phyloP scores from a whole-genome alignment of 1,139 yeast species.

The Candida gigantensis region DNA sequence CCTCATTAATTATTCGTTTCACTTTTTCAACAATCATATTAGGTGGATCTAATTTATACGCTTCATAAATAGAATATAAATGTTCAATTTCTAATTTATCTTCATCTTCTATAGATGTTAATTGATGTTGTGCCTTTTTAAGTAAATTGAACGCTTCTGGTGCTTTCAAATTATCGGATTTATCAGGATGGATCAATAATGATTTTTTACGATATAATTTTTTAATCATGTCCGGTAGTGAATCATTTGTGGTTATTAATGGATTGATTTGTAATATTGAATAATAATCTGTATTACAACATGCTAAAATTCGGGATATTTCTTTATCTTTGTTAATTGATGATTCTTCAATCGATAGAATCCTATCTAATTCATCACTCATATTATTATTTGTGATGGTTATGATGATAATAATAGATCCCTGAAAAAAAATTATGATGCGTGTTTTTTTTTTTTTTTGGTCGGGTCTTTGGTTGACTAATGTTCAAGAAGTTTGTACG shows the following conservation, averaged over 20 bases:
- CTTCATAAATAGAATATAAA: slow-evolving; percentile 33
- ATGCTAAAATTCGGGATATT: slow-evolving; percentile 51
- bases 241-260: slow-evolving; percentile 28
- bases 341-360: slow-evolving; percentile 36
- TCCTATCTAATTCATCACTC: slow-evolving; percentile 31
- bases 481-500: background rate
- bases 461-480: too few species aligned
- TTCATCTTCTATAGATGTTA: slow-evolving; percentile 19
- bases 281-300: slow-evolving; percentile 55
- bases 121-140: slow-evolving; percentile 37
- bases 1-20: slow-evolving; percentile 32
- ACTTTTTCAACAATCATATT: slow-evolving; percentile 15
- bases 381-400: slow-evolving; percentile 1
- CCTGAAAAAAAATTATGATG: too few species aligned
- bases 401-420: too few species aligned
- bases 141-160: slow-evolving; percentile 62
- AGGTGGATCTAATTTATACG: slow-evolving; percentile 27
- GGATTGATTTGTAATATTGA: slow-evolving; percentile 55
- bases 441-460: background rate
- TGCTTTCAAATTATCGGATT: slow-evolving; percentile 54
- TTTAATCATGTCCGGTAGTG: slow-evolving; percentile 36
- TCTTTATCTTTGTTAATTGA: slow-evolving; percentile 52
- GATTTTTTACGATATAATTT: slow-evolving; percentile 59
- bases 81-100: slow-evolving; percentile 37
- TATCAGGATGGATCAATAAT: slow-evolving; percentile 69